Percentiles rank a stretch among this genome's conserved stretches.
phyloP scores from a whole-genome alignment of 768 basidiomycete species.

The Clitopilus hobsonii region DNA sequence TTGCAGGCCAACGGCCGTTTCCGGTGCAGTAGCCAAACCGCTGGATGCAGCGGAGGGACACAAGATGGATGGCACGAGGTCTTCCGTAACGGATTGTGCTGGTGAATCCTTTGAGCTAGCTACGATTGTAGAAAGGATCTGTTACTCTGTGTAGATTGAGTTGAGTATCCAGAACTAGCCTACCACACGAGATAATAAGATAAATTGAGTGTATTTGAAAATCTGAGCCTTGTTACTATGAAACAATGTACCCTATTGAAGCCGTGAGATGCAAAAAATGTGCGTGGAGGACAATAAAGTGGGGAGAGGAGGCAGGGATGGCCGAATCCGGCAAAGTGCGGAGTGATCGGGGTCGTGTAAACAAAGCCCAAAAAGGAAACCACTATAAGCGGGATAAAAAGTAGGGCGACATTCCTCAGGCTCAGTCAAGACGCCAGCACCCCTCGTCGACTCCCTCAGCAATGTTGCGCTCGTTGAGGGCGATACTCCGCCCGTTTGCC shows the following conservation, averaged over 20 bases:
- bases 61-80: background rate
- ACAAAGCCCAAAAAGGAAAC: background rate
- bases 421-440: background rate
- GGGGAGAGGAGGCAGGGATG: background rate
- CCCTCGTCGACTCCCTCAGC: background rate
- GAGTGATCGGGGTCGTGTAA: conserved; percentile 1
- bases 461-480: conserved; percentile 41
- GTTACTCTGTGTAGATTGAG: background rate
- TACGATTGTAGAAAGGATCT: conserved; percentile 1
- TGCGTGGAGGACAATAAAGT: background rate
- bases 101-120: background rate
- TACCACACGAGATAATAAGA: background rate
- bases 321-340: background rate
- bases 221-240: background rate
- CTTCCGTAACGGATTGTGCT: background rate
- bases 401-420: background rate
- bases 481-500: conserved; percentile 63
- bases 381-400: background rate
- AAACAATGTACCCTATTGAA: background rate
- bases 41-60: background rate
- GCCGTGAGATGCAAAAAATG: background rate
- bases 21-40: background rate
- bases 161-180: background rate
- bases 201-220: background rate
- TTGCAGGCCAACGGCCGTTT: background rate